phyloP scores from a whole-genome alignment of 2,329 filamentous ascomycete genomes.

The Scytalidium lignicola region DNA sequence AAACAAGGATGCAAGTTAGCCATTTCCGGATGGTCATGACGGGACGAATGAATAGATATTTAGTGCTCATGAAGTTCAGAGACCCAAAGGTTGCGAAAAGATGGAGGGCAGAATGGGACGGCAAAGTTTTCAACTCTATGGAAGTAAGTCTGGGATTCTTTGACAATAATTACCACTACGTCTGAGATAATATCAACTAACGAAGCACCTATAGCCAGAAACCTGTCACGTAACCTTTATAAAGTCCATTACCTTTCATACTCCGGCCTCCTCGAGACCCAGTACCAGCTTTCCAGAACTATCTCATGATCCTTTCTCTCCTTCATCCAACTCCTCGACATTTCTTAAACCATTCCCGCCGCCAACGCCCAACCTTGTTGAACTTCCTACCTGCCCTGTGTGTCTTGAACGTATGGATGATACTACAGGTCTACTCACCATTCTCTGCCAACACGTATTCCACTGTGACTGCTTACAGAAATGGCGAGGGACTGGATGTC shows the following conservation, averaged over 20 bases:
- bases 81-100: conserved; percentile 66
- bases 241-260: conserved; percentile 80
- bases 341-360: conserved; percentile 54
- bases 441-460: conserved; percentile 95
- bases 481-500: conserved; percentile 91
- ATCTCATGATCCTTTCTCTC: conserved; percentile 59
- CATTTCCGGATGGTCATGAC: conserved; percentile 96
- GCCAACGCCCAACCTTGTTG: conserved; percentile 76
- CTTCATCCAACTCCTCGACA: conserved; percentile 38
- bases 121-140: conserved; percentile 86
- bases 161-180: background rate
- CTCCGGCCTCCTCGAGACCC: conserved; percentile 19
- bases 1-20: conserved; percentile 78
- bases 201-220: conserved; percentile 58
- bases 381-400: conserved; percentile 92
- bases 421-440: conserved; percentile 89
- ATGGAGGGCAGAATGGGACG: conserved; percentile 86
- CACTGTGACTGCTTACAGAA: conserved; percentile 95
- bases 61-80: conserved; percentile 93
- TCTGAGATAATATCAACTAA: conserved; percentile 8
- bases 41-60: conserved; percentile 80
- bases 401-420: conserved; percentile 98
- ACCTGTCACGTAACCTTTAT: conserved; percentile 94
- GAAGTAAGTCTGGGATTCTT: conserved; percentile 52
- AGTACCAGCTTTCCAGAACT: conserved; percentile 49